Evolutionary conservation across 805 yeast species (phyloP), one percentile per base, ranked within the genome.

Genomic region (Yamadazyma tumulicola): DNA sequence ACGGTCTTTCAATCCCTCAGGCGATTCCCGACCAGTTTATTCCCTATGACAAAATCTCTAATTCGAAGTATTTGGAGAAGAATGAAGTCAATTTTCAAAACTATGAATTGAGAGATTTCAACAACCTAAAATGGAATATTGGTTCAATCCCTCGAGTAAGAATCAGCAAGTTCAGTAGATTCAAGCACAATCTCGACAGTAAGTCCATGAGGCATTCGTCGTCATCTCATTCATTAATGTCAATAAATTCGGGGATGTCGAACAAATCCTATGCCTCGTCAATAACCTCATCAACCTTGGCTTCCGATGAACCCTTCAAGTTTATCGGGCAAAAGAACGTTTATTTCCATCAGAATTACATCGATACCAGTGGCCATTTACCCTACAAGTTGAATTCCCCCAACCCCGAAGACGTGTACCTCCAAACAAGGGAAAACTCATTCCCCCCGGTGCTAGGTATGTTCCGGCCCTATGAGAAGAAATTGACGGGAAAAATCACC

Each of bases 101-200:
- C 38, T 70, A 61, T 44, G 61, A 54, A 24, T 31, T 58, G 7
- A 35, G 37, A 19, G 61, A 58, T 42, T 38, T 54, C 35, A 28
- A 50, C 26, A 51, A 54, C 42, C 31, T 38, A 26, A 38, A 35
- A 20, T 68, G 69, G 69, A 49, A 54, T 30, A 45, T 71, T 33
- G 79, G 80, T 0, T 64, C 75, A 2, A 64, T 71, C 4, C 74
- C 77, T 4, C 49, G 68, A 31, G 59, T 62, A 6, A 57, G 66
- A 38, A 21, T 42, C 12, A 54, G 60, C 25, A 57, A 46, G 31
- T 31, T 54, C 36, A 54, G 50, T 28, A 50, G 48, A 27, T 29
- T 60, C 9, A 48, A 42, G 29, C 46, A 43, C 18, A 43, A 35
- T 21, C 31, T 54, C 11, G 46, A 51, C 32, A 41, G 43, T 15